These are phyloP conservation scores for Aspergillus carlsbadensis DNA, from an alignment of 495 filamentous ascomycete genomes.

Conservation along the genomic window DNA sequence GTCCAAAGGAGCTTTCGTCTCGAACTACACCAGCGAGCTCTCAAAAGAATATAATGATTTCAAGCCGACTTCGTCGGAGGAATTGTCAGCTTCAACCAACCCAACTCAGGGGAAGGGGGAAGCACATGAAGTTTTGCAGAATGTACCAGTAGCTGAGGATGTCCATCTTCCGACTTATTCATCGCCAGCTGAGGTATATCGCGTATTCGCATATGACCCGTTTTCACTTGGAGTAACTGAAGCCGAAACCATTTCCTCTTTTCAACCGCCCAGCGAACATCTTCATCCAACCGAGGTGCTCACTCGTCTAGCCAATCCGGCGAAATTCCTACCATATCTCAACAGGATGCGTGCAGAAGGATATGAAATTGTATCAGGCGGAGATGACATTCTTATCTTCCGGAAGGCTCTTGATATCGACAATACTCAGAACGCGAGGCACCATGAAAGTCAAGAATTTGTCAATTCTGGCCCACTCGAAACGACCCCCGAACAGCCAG, in stretches of 20 bases:
- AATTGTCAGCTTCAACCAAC: background rate
- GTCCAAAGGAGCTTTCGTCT: background rate
- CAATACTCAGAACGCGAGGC: background rate
- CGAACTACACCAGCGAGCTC: background rate
- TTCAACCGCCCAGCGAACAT: conserved; percentile 35
- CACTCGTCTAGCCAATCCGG: conserved; percentile 63
- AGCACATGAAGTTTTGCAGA: background rate
- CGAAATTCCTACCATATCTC: conserved; percentile 72
- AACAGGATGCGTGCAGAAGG: conserved; percentile 61
- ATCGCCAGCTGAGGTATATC: conserved; percentile 52
- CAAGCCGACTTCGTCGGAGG: background rate
- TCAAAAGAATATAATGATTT: too few species aligned
- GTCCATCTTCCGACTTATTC: background rate
- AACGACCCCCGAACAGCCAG: conserved; percentile 1
- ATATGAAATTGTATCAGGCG: conserved; percentile 71
- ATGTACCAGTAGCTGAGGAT: background rate
- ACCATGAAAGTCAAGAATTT: background rate
- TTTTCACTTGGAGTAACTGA: conserved; percentile 57
- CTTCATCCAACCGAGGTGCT: conserved; percentile 62
- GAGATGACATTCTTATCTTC: conserved; percentile 71
- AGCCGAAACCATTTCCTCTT: conserved; percentile 62
- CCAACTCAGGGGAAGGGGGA: background rate
- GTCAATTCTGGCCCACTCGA: too few species aligned
- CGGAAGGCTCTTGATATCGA: conserved; percentile 47
- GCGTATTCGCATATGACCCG: conserved; percentile 71